Evolutionary conservation across 163 green algal genomes (phyloP).

Genomic region (Scenedesmus sp.): DNA sequence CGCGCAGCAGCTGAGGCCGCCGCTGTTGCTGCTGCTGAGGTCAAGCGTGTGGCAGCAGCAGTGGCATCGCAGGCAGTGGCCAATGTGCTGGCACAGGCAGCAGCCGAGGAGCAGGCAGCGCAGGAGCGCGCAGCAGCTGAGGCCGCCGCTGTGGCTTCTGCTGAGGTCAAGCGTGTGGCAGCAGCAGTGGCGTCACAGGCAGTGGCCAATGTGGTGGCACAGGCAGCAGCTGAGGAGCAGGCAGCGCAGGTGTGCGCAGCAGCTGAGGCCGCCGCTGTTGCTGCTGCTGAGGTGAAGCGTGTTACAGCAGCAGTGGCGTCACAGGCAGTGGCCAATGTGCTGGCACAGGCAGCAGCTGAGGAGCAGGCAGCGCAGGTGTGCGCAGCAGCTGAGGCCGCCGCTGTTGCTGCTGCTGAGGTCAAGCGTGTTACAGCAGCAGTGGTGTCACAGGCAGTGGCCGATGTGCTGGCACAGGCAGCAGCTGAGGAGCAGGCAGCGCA

Average conservation of each 20-base stretch:
- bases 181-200: neutral
- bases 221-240: neutral
- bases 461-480: neutral
- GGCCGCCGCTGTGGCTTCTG: too few species aligned
- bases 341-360: too few species aligned
- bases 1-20: neutral
- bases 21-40: neutral
- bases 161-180: too few species aligned
- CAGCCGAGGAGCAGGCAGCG: neutral
- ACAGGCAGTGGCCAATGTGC: too few species aligned
- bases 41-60: neutral
- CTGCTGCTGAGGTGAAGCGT: too few species aligned
- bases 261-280: too few species aligned
- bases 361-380: too few species aligned
- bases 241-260: neutral
- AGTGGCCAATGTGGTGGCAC: neutral
- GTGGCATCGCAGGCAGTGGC: neutral
- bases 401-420: neutral
- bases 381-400: too few species aligned
- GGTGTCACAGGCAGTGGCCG: neutral
- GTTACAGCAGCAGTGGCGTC: too few species aligned
- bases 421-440: neutral
- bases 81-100: neutral
- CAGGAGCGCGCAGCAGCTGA: neutral
- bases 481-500: neutral